phyloP scores from a whole-genome alignment of 805 yeast genomes.

The Schwanniomyces vanrijiae region DNA sequence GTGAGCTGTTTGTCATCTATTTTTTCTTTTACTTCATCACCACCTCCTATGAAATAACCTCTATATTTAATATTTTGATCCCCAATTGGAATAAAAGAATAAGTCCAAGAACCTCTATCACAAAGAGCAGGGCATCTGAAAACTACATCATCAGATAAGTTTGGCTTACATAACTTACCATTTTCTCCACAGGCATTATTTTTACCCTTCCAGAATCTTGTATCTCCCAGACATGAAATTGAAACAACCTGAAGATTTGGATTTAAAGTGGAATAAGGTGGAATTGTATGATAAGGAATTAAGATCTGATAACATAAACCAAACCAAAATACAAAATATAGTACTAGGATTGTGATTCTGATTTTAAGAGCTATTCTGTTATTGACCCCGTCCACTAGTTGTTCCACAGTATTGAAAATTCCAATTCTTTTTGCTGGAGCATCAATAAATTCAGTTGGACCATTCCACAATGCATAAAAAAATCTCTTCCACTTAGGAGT shows the following conservation, averaged over 20 bases:
- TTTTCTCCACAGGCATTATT: slow-evolving; percentile 74
- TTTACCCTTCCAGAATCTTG: slow-evolving; percentile 69
- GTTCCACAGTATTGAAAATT: slow-evolving; percentile 27
- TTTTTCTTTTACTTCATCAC: slow-evolving; percentile 24
- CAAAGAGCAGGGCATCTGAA: slow-evolving; percentile 89
- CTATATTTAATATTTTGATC: slow-evolving; percentile 63
- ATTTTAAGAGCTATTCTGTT: slow-evolving; percentile 21
- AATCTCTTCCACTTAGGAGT: slow-evolving; percentile 9
- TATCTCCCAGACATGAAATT: slow-evolving; percentile 48
- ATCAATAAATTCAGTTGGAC: slow-evolving; percentile 52
- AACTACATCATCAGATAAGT: slow-evolving; percentile 41
- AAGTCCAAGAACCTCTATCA: slow-evolving; percentile 73
- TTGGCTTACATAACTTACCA: slow-evolving; percentile 58
- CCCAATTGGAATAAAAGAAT: slow-evolving; percentile 75
- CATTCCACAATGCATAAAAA: slow-evolving; percentile 48
- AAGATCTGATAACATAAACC: slow-evolving; percentile 36
- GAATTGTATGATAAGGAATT: slow-evolving; percentile 45
- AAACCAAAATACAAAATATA: slow-evolving; percentile 51
- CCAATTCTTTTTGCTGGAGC: slow-evolving; percentile 42
- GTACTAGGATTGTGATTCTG: slow-evolving; percentile 27
- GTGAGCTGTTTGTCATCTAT: slow-evolving; percentile 34
- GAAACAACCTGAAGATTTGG: slow-evolving; percentile 33
- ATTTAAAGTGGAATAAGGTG: slow-evolving; percentile 30
- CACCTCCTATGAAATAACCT: slow-evolving; percentile 80
- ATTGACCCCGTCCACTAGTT: slow-evolving; percentile 40